Conservation (phyloP, 2,329 filamentous ascomycete species). For the Clarireedia homoeocarpa region DNA sequence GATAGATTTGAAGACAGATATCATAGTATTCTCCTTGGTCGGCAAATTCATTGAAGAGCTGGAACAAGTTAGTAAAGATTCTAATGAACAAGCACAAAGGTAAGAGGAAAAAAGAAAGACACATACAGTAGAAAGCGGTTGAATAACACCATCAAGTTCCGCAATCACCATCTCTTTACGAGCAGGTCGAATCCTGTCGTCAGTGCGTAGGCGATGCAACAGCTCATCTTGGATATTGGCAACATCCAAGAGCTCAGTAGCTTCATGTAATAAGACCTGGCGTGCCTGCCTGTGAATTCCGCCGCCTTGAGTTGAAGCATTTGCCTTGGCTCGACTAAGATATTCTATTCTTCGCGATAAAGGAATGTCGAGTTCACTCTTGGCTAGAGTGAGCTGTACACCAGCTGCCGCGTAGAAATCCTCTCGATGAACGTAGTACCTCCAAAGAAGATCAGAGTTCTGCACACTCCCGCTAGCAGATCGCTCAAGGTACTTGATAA, state of each 20-base stretch:
- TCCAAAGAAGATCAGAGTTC: conserved; percentile 86
- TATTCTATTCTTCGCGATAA: conserved; percentile 84
- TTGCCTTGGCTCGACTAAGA: conserved; percentile 83
- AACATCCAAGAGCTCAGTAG: conserved; percentile 80
- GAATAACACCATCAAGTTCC: conserved; percentile 69
- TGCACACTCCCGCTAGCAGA: conserved; percentile 63
- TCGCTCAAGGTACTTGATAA: conserved; percentile 76
- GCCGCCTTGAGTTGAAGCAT: conserved; percentile 75
- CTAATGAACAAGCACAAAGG: conserved; percentile 3
- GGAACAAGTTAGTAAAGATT: conserved; percentile 13
- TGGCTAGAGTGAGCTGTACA: conserved; percentile 76
- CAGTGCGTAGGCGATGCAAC: conserved; percentile 66
- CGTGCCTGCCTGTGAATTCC: conserved; percentile 73
- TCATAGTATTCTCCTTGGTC: conserved; percentile 92
- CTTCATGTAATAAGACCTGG: conserved; percentile 77
- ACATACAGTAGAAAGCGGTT: conserved; percentile 68
- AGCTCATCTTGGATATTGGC: conserved; percentile 94
- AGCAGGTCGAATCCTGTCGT: conserved; percentile 58
- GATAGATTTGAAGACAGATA: conserved; percentile 85
- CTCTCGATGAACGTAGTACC: conserved; percentile 79
- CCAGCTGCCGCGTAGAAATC: conserved; percentile 80
- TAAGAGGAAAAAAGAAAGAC: background rate
- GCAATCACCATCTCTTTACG: conserved; percentile 56
- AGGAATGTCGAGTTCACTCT: conserved; percentile 71
- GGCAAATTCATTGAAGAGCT: conserved; percentile 91